Percentiles rank a stretch among this genome's conserved stretches.
Conservation (phyloP, 495 filamentous ascomycete species). For the Podospora comata region DNA sequence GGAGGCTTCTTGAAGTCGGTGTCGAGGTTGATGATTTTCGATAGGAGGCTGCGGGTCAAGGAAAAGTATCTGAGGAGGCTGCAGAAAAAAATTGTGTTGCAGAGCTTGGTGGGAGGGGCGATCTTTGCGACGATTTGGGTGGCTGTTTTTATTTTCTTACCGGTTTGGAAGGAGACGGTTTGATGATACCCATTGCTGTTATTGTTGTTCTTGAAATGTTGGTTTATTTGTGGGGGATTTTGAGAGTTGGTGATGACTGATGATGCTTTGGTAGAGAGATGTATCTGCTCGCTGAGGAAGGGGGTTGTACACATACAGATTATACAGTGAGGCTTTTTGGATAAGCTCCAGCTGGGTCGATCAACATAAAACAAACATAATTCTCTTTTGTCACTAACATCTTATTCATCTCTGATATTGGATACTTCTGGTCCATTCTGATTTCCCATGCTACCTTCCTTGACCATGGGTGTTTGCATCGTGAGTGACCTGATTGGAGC, state of each 20-base stretch:
- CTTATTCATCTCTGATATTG: no score
- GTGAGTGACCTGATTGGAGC: no score
- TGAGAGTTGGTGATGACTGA: not conserved
- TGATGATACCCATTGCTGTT: constrained; percentile 8
- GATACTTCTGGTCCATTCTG: no score
- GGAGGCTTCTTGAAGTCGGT: constrained; percentile 24
- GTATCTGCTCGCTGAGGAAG: not conserved
- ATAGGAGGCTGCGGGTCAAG: constrained; percentile 41
- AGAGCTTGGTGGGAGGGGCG: constrained; percentile 38
- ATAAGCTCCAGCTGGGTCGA: not conserved
- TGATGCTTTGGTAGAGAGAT: not conserved
- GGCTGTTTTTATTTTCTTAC: constrained; percentile 38
- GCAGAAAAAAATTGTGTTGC: constrained; percentile 41
- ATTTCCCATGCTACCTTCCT: no score
- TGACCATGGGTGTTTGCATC: no score
- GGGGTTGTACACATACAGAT: not conserved
- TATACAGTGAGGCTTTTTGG: not conserved
- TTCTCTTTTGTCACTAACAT: no score
- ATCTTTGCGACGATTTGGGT: constrained; percentile 37
- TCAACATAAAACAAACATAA: not conserved
- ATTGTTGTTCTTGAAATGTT: not conserved
- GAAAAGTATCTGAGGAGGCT: constrained; percentile 37
- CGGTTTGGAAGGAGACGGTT: constrained; percentile 39
- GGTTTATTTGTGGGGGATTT: not conserved
- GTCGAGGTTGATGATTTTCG: constrained; percentile 44